Conservation (phyloP, 192 early-diverging fungal genomes). For the Geranomyces variabilis region DNA sequence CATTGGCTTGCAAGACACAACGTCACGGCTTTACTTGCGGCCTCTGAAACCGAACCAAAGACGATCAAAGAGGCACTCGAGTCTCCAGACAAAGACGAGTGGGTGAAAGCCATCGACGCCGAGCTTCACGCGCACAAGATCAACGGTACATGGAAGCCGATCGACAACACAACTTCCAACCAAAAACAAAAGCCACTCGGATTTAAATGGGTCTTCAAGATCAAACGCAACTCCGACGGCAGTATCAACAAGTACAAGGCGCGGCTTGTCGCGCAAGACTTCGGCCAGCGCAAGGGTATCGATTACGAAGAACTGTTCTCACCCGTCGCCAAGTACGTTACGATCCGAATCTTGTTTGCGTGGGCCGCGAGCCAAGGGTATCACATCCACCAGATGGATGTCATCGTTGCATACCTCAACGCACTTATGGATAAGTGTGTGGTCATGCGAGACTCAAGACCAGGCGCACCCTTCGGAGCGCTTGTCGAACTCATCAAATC, state of each 20-base stretch:
- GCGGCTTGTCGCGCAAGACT: constrained; percentile 39
- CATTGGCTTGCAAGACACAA: too few relatives aligned
- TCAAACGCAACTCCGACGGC: constrained; percentile 13
- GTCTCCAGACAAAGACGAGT: not conserved
- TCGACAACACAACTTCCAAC: not conserved
- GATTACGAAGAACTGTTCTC: constrained; percentile 46
- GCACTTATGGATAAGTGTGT: not conserved
- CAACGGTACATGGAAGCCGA: not conserved
- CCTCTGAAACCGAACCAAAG: not conserved
- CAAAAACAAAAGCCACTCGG: not conserved
- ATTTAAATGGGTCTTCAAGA: constrained; percentile 7
- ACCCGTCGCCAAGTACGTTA: constrained; percentile 20
- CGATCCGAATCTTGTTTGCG: constrained; percentile 13
- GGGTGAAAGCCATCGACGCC: not conserved
- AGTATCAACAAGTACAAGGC: constrained; percentile 31
- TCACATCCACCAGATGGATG: constrained; percentile 24
- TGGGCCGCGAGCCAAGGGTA: not conserved
- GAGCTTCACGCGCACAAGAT: not conserved
- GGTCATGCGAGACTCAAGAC: not conserved
- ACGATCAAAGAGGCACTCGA: not conserved
- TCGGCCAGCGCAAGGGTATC: constrained; percentile 32
- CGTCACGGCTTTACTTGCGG: too few relatives aligned
- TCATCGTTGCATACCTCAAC: constrained; percentile 39
- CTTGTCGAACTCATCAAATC: not conserved
- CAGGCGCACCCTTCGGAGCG: not conserved